Base-by-base conservation (phyloP, 176 grass and related monocot genomes). In the Avena eriantha region DNA sequence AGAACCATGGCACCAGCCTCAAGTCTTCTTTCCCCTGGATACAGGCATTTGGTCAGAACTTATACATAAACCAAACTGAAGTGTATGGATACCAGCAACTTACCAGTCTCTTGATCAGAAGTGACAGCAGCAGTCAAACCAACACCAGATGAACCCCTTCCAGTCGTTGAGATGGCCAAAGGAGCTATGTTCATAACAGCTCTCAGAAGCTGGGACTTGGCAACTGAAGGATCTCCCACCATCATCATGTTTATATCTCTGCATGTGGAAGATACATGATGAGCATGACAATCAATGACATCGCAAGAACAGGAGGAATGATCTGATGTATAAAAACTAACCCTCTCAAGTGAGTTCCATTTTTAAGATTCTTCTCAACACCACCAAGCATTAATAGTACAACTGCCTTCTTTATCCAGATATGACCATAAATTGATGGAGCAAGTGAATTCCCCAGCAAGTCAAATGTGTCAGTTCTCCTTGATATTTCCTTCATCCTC, bases 181-280 rank as follows among this genome's bases (percentile, higher is more conserved):
- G 97, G 97, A 35, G 92, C 87, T 84, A 99, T 99, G 69, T 96
- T 99, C 92, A 99, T 99, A 21, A 99, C 87, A 80, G 87, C 97
- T 89, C 97, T 91, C 84, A 99, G 84, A 34, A 99, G 94, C 85
- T 96, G 97, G 46, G 97, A 99, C 81, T 99, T 99, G 43, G 97
- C 97, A 85, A 99, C 97, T 35, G 94, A 99, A 86, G 97, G 94
- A 89, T 99, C 94, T 77, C 97, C 97, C 34, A 96, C 97, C 94
- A 99, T 99, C 97, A 99, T 99, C 97, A 99, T 99, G 80, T 99
- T 99, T 91, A 99, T 93, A 88, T 99, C 97, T 79, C 97, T 99
- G 82, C 39, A 91, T 17, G 63, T 39, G 35, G 49, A 89, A 92
- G 18, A 87, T 17, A 31, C 13, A 56, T 7, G 23, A 79, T 75